Conservation (phyloP, 2,329 filamentous ascomycete genomes). For the Ophiostoma sp. region DNA sequence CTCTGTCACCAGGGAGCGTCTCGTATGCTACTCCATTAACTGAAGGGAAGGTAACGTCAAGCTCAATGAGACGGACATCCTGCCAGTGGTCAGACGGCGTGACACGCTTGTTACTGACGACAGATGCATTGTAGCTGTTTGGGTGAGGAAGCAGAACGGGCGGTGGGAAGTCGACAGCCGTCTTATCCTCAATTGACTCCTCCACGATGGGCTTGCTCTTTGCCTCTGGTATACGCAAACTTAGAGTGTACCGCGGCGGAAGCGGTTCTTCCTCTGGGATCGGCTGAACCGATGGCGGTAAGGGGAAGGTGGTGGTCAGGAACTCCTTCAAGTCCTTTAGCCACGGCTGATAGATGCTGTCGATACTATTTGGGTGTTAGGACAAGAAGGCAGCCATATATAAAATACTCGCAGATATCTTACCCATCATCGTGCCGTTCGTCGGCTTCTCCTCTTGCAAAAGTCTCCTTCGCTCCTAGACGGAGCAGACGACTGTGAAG, state of each 20-base stretch:
- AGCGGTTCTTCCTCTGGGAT: slow-evolving; percentile 74
- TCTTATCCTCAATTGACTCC: not conserved
- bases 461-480: slow-evolving; percentile 76
- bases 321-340: slow-evolving; percentile 64
- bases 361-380: slow-evolving; percentile 56
- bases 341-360: slow-evolving; percentile 82
- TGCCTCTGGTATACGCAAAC: slow-evolving; percentile 19
- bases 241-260: slow-evolving; percentile 66
- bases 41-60: slow-evolving; percentile 48
- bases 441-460: slow-evolving; percentile 81
- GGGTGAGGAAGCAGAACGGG: slow-evolving; percentile 56
- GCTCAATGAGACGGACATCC: slow-evolving; percentile 79
- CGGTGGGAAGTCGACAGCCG: slow-evolving; percentile 30
- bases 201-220: not conserved
- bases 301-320: slow-evolving; percentile 67
- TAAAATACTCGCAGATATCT: slow-evolving; percentile 31
- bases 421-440: slow-evolving; percentile 92
- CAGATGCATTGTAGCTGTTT: slow-evolving; percentile 53
- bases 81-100: slow-evolving; percentile 84
- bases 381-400: not conserved
- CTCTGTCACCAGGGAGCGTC: slow-evolving; percentile 73
- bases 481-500: slow-evolving; percentile 80
- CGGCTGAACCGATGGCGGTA: slow-evolving; percentile 64
- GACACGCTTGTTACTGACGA: slow-evolving; percentile 68
- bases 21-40: slow-evolving; percentile 30